A percentile compares a stretch with the other conserved stretches of the same genome.
phyloP scores from a whole-genome alignment of 2,329 filamentous ascomycete species.

The Claviceps purpurea region DNA sequence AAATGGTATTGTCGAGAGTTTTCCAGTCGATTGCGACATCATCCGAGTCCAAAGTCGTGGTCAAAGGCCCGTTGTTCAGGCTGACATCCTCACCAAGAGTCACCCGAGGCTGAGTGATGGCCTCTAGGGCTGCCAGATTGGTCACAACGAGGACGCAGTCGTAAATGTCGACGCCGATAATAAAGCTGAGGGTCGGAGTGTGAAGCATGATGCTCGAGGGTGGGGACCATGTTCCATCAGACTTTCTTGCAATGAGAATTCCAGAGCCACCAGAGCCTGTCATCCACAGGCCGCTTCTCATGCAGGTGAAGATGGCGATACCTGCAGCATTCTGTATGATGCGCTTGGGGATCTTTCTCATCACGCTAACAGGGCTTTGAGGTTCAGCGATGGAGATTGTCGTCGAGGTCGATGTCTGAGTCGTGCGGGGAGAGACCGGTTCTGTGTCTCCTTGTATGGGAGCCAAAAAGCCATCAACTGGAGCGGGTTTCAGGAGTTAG shows the following conservation, averaged over 20 bases:
- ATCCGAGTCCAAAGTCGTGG: constrained; percentile 31
- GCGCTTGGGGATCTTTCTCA: constrained; percentile 72
- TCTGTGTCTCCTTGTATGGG: constrained; percentile 19
- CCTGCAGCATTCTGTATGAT: constrained; percentile 85
- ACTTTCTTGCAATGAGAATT: constrained; percentile 68
- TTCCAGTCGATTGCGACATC: constrained; percentile 39
- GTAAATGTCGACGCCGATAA: constrained; percentile 88
- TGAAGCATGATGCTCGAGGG: constrained; percentile 86
- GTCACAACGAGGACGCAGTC: constrained; percentile 92
- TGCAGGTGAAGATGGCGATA: constrained; percentile 86
- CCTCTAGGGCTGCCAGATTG: constrained; percentile 67
- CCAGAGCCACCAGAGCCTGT: constrained; percentile 85
- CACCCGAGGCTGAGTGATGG: constrained; percentile 66
- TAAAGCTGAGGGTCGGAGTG: constrained; percentile 76
- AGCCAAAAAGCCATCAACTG: constrained; percentile 44
- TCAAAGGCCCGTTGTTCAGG: constrained; percentile 63
- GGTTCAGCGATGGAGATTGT: constrained; percentile 12
- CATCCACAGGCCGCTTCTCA: constrained; percentile 86
- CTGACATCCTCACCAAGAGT: constrained; percentile 73
- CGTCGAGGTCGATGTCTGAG: constrained; percentile 16
- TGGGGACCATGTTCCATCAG: constrained; percentile 81
- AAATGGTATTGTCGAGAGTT: constrained; percentile 39
- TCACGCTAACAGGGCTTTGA: constrained; percentile 39
- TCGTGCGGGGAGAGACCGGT: constrained; percentile 4
- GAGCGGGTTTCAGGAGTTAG: constrained; percentile 3